Conservation (phyloP, 2,329 filamentous ascomycete genomes). For the Ascochyta viciae-villosae region DNA sequence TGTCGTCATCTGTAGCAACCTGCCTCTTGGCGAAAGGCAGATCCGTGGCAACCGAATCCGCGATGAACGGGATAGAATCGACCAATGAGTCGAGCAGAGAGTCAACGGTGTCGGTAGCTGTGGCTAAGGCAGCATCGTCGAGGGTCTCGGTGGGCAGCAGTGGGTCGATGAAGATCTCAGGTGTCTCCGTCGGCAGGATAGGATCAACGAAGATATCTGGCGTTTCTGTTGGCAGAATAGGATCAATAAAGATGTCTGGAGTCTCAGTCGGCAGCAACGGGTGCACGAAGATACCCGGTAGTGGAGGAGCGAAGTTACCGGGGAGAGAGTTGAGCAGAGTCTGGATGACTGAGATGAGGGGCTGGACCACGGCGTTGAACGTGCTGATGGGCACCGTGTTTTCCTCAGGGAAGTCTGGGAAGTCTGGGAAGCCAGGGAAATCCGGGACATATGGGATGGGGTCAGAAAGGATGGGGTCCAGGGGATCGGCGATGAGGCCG, state of each 20-base stretch:
- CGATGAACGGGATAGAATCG: not conserved
- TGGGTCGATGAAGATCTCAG: no score
- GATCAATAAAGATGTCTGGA: conserved; percentile 3
- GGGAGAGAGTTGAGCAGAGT: conserved; percentile 6
- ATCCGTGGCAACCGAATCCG: not conserved
- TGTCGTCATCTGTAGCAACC: not conserved
- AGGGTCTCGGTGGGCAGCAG: not conserved
- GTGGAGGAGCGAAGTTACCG: conserved; percentile 3
- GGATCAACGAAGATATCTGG: not conserved
- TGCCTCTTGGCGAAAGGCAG: conserved; percentile 6
- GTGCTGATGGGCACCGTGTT: conserved; percentile 8
- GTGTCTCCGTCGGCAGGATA: no score
- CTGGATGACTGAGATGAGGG: conserved; percentile 10
- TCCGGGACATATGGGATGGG: not conserved
- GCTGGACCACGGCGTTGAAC: conserved; percentile 9
- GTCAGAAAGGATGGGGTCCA: not conserved
- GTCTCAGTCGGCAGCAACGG: conserved; percentile 4
- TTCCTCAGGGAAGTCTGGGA: conserved; percentile 3
- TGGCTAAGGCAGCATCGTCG: not conserved
- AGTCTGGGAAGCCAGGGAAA: not conserved
- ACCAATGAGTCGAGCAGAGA: not conserved
- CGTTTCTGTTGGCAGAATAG: not conserved
- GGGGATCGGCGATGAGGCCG: not conserved
- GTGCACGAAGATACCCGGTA: conserved; percentile 1
- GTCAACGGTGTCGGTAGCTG: not conserved